Percentiles rank a stretch among this genome's conserved stretches.
Evolutionary conservation across 2,329 filamentous ascomycete species (phyloP).

Genomic region (Gyromitra esculenta): DNA sequence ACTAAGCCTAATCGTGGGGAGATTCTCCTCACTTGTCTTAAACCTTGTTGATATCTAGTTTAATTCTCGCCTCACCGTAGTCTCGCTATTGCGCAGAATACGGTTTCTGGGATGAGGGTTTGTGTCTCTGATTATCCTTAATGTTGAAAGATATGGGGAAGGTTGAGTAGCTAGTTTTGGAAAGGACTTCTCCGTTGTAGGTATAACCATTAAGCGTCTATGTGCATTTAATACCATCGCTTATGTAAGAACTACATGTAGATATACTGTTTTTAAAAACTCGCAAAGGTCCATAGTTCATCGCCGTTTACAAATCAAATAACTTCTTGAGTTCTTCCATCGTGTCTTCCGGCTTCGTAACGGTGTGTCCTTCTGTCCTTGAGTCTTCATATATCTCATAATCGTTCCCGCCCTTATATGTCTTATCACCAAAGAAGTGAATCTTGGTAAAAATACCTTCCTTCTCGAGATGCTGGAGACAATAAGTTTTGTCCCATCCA

Average conservation of each 20-base stretch:
- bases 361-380: slow-evolving; percentile 84
- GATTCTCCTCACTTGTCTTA: too few species aligned
- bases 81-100: too few species aligned
- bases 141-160: too few species aligned
- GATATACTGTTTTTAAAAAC: neutral
- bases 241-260: neutral
- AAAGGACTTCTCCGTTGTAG: neutral
- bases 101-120: too few species aligned
- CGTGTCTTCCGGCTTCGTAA: slow-evolving; percentile 83
- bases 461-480: slow-evolving; percentile 83
- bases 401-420: slow-evolving; percentile 85
- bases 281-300: neutral
- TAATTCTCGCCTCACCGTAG: too few species aligned
- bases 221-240: neutral
- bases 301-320: slow-evolving; percentile 71
- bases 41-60: too few species aligned
- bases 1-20: too few species aligned
- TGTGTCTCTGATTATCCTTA: too few species aligned
- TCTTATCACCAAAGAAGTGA: slow-evolving; percentile 99
- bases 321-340: slow-evolving; percentile 80
- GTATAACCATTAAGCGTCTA: neutral
- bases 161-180: too few species aligned
- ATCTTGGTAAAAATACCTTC: slow-evolving; percentile 72
- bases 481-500: slow-evolving; percentile 99
- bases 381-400: slow-evolving; percentile 89